phyloP scores from a whole-genome alignment of 2,329 filamentous ascomycete species.

The Beauveria sp. region DNA sequence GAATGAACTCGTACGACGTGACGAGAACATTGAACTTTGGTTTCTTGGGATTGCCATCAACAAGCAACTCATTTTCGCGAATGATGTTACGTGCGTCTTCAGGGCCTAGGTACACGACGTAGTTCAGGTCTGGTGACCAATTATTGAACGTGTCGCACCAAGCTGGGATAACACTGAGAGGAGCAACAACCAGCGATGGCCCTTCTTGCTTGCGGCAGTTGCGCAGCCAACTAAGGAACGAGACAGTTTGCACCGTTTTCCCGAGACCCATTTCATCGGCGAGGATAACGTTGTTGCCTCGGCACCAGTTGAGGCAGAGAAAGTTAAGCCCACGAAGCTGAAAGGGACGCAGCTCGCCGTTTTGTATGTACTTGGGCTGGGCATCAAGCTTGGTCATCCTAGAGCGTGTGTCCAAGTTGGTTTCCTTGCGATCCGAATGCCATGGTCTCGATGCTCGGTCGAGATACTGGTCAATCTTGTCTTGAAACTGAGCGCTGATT shows the following conservation, averaged over 20 bases:
- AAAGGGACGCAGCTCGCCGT: slow-evolving; percentile 82
- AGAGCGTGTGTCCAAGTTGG: slow-evolving; percentile 66
- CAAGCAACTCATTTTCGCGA: slow-evolving; percentile 79
- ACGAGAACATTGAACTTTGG: slow-evolving; percentile 97
- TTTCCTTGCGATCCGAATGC: slow-evolving; percentile 69
- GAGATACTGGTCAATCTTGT: slow-evolving; percentile 85
- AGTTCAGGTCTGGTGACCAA: slow-evolving; percentile 94
- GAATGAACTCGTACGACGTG: slow-evolving; percentile 94
- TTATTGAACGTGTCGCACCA: slow-evolving; percentile 98
- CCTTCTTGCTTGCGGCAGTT: slow-evolving; percentile 86
- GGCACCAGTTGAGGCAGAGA: slow-evolving; percentile 90
- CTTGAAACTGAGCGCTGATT: slow-evolving; percentile 71
- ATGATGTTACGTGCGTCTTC: slow-evolving; percentile 81
- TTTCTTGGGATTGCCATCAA: slow-evolving; percentile 78
- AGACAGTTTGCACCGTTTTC: slow-evolving; percentile 95
- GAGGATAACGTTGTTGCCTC: slow-evolving; percentile 89
- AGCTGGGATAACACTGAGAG: slow-evolving; percentile 91
- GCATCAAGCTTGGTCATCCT: slow-evolving; percentile 66
- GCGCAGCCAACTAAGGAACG: slow-evolving; percentile 94
- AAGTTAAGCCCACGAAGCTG: slow-evolving; percentile 94
- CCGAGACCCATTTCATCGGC: slow-evolving; percentile 98
- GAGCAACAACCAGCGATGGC: slow-evolving; percentile 94
- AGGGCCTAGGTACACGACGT: slow-evolving; percentile 92
- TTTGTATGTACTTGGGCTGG: slow-evolving; percentile 78
- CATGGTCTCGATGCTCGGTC: slow-evolving; percentile 77